Conservation (phyloP, 306 rosid genomes). For the Inga leiocalycina region DNA sequence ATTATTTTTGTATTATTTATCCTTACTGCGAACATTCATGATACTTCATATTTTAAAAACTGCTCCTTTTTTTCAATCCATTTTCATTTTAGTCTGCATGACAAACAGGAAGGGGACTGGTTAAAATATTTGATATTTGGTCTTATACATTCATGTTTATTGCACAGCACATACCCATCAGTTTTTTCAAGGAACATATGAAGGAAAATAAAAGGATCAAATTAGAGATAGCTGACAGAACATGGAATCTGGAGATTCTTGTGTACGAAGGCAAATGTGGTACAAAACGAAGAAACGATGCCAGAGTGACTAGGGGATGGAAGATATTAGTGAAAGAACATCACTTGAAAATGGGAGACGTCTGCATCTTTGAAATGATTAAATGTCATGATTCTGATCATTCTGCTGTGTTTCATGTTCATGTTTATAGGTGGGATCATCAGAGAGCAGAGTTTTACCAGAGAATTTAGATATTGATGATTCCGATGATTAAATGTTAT, state of each 20-base stretch:
- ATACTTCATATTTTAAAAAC: no score
- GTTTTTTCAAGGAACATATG: not conserved
- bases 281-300: not conserved
- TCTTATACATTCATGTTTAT: no score
- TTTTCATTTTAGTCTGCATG: no score
- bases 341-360: not conserved
- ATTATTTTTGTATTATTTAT: not conserved
- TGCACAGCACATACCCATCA: not conserved
- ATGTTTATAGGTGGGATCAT: not conserved
- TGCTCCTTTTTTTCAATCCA: no score
- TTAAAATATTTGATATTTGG: no score
- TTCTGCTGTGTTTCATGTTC: not conserved
- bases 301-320: not conserved
- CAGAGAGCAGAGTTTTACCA: not conserved
- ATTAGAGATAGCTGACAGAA: not conserved
- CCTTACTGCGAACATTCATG: not conserved
- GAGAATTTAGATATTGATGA: not conserved
- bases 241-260: not conserved
- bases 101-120: not conserved
- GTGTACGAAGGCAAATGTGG: not conserved
- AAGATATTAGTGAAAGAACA: not conserved
- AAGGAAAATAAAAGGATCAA: not conserved
- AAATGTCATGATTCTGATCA: not conserved
- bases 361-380: not conserved
- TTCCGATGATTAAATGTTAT: no score